Evolutionary conservation across 306 rosid species (phyloP), one percentile per base, ranked within the genome.

Genomic region (Comarum palustre): DNA sequence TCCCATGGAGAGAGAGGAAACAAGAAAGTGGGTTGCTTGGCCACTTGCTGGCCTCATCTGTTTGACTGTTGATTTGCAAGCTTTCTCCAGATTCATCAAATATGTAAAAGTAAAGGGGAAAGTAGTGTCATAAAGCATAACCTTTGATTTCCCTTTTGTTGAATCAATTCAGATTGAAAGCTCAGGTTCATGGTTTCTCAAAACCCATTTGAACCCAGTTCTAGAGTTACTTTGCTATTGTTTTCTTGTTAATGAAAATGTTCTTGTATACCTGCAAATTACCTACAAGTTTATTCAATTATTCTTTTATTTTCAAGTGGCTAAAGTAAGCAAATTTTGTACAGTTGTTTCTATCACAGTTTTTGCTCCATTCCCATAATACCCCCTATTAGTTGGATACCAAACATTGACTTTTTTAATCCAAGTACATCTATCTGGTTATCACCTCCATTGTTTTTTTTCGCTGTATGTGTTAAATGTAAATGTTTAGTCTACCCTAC

Each of bases 1-100:
- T 54, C 60, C 75, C 76, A 51, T 73, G 52, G 77, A 32, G 71
- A 15, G 42, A 47, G 61, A 57, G 34, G 7, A n/a, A 50, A 68
- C 39, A 22, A 58, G 34, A 71, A 75, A 73, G 60, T 58, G 75
- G 66, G 57, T 66, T 51, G 81, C 73, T 66, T 66, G 82, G 74
- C 71, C 75, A 73, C 72, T 76, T 81, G 73, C 62, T 72, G 79
- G 70, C 73, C 71, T 74, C 78, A 58, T 75, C 85, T 69, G 71
- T 50, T 82, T 82, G 79, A 73, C 78, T 80, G 58, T 29, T 47
- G 50, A 71, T 76, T 50, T 55, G 68, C 75, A 69, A 66, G 75
- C 75, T 63, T 74, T 81, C 78, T 75, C 75, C 68, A 79, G 76
- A 58, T 69, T 70, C 79, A 55, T 75, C 79, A 70, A 77, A 78